These are phyloP conservation scores for Aegilops umbellulata DNA, from an alignment of 176 grass and related monocot genomes.

Conservation along the genomic window DNA sequence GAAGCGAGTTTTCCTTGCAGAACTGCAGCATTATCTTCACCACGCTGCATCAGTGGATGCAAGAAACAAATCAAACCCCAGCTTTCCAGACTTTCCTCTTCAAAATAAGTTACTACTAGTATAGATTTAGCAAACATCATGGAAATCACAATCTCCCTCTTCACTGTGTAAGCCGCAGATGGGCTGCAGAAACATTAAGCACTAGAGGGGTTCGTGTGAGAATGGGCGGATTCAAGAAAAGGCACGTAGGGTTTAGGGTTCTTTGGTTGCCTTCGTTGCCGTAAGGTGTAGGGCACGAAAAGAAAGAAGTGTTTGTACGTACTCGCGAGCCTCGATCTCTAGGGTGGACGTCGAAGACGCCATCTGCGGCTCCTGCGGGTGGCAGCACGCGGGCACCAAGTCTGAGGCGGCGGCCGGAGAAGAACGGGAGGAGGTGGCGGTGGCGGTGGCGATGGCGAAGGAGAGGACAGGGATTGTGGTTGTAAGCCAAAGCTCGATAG, in stretches of 20 bases:
- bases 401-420: slow-evolving; percentile 32
- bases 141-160: neutral
- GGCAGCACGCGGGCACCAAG: neutral
- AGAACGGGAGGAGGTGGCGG: neutral
- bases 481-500: neutral
- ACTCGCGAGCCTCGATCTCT: slow-evolving; percentile 97
- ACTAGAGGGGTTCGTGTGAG: neutral
- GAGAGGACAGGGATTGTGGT: neutral
- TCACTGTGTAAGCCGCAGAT: neutral
- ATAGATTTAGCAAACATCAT: slow-evolving; percentile 2
- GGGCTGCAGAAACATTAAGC: neutral
- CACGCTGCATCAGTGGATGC: slow-evolving; percentile 49
- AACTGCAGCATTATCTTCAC: slow-evolving; percentile 98
- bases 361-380: slow-evolving; percentile 26
- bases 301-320: slow-evolving; percentile 21
- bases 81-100: neutral
- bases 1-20: slow-evolving; percentile 98
- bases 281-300: neutral
- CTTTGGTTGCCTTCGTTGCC: neutral
- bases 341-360: slow-evolving; percentile 74
- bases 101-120: neutral
- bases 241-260: slow-evolving; percentile 34
- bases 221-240: neutral
- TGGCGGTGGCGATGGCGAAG: neutral
- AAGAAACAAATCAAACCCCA: slow-evolving; percentile 6